A percentile compares a stretch with the other conserved stretches of the same genome.
phyloP scores from a whole-genome alignment of 768 basidiomycete species.

The Tylopilus cervinicoccineus region DNA sequence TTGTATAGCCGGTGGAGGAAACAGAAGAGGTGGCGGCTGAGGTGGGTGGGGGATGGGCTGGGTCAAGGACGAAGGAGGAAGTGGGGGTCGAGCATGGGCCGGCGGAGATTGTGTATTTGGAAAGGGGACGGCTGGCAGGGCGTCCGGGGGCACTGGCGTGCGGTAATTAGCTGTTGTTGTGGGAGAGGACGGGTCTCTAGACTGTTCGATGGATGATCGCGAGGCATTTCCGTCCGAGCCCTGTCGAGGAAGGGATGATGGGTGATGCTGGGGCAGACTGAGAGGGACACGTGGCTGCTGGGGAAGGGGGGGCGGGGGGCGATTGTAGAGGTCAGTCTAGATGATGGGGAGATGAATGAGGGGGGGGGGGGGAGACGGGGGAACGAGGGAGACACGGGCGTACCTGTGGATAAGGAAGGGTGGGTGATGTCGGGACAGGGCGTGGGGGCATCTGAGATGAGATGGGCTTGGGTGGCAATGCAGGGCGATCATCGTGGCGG shows the following conservation, averaged over 20 bases:
- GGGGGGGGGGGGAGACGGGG: not conserved
- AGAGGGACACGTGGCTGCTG: constrained; percentile 17
- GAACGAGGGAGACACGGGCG: constrained; percentile 6
- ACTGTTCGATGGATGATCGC: constrained; percentile 19
- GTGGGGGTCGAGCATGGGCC: constrained; percentile 14
- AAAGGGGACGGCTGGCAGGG: constrained; percentile 23
- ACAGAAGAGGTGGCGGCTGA: constrained; percentile 5
- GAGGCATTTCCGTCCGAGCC: constrained; percentile 18
- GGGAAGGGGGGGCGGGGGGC: constrained; percentile 37
- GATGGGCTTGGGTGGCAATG: constrained; percentile 37
- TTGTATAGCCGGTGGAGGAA: constrained; percentile 16
- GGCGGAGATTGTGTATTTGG: constrained; percentile 29
- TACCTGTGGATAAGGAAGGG: constrained; percentile 19
- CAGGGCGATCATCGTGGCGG: constrained; percentile 31
- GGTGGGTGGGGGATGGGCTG: constrained; percentile 24
- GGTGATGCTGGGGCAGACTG: constrained; percentile 29
- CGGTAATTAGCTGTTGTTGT: constrained; percentile 27
- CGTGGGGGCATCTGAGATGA: constrained; percentile 17
- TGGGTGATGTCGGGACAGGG: constrained; percentile 10
- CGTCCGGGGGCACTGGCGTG: constrained; percentile 24
- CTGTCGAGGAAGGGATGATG: constrained; percentile 14
- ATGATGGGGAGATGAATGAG: not conserved
- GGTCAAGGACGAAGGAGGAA: constrained; percentile 16
- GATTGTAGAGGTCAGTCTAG: constrained; percentile 26
- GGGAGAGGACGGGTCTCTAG: constrained; percentile 19